Percentiles rank a stretch among this genome's conserved stretches.
phyloP scores from a whole-genome alignment of 2,329 filamentous ascomycete genomes.

The Tetracladium maxilliforme region DNA sequence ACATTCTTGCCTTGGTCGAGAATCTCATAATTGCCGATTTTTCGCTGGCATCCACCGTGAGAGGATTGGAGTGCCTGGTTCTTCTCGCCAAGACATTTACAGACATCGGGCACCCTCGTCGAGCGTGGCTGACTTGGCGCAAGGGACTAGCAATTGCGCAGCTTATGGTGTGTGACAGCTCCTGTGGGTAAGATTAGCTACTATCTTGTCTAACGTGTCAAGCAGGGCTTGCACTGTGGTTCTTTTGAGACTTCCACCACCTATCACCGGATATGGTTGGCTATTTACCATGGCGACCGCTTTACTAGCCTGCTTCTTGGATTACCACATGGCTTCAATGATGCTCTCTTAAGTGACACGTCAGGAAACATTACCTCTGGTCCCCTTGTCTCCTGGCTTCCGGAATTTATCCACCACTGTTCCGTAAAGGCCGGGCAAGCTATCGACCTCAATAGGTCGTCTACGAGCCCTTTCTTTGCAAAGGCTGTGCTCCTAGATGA shows the following conservation, averaged over 20 bases:
- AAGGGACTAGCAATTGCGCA: slow-evolving; percentile 24
- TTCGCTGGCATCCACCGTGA: slow-evolving; percentile 20
- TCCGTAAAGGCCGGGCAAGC: slow-evolving; percentile 23
- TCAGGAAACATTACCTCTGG: slow-evolving; percentile 1
- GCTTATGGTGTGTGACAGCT: slow-evolving; percentile 23
- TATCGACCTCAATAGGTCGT: slow-evolving; percentile 22
- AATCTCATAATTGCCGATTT: slow-evolving; percentile 23
- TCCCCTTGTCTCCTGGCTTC: slow-evolving; percentile 1
- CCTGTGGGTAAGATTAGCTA: too few relatives aligned
- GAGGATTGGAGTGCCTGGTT: slow-evolving; percentile 26
- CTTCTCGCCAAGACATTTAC: slow-evolving; percentile 25
- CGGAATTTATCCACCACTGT: slow-evolving; percentile 8
- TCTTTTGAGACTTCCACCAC: slow-evolving; percentile 18
- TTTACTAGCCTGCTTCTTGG: slow-evolving; percentile 27
- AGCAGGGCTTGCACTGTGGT: too few relatives aligned
- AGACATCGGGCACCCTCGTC: slow-evolving; percentile 25
- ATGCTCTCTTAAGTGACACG: slow-evolving; percentile 18
- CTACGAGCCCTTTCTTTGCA: slow-evolving; percentile 18
- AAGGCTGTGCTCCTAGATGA: slow-evolving; percentile 22
- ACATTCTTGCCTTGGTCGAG: slow-evolving; percentile 21
- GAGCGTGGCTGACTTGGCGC: slow-evolving; percentile 23
- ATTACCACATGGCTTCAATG: slow-evolving; percentile 23
- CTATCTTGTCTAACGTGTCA: too few relatives aligned
- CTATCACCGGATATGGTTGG: slow-evolving; percentile 10
- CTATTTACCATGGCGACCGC: slow-evolving; percentile 18